Base-by-base conservation (phyloP, 2,329 filamentous ascomycete genomes). In the Corynespora cassiicola region DNA sequence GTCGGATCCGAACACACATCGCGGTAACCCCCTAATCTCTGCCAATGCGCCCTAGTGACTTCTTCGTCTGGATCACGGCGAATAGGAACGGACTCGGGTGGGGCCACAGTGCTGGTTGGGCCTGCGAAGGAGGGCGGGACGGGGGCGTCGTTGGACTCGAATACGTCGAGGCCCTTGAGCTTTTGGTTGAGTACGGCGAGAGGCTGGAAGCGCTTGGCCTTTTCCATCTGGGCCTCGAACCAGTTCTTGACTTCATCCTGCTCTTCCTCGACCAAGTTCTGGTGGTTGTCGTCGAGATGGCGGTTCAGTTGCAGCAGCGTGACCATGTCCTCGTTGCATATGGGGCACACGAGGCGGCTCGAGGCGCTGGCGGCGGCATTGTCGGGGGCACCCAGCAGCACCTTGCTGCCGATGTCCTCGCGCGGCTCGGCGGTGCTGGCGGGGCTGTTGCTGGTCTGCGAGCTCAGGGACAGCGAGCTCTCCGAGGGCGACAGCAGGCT, bases 241-340 rank as follows among this genome's bases (percentile, higher is more conserved):
- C 91, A 96, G 25, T 90, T 92, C 74, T 95, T 95, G 56, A 96
- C 90, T 70, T 96, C 90, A 68, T 96, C 89, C 64, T 96, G 91
- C 63, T 90, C 86, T 45, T 90, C 81, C 50, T 88, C 88, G 63
- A 95, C 87, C 10, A 96, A 80, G 61, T 96, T 91, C 66, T 91
- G 87, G 72, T 96, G 91, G 47, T 77, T 84, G 65, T 96, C 91
- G 73, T 96, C 91, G 61, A 96, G 78, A 69, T 89, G 86, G 68
- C 63, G 54, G 60, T 99, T 97, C 25, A 99, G 75, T 72, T 99
- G 94, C 24, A 99, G 75, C 31, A 99, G 74, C 10, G 94, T 97
- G 61, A 97, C 90, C 94, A 99, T 99, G 70, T 96, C 91, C 72
- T 97, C 95, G 56, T 85, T 90, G 71, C 94, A 99, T 64, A 99